A percentile compares a stretch with the other conserved stretches of the same genome.
These are phyloP conservation scores for Ilex paraguariensis DNA, from an alignment of 305 asterid species.

Conservation along the genomic window DNA sequence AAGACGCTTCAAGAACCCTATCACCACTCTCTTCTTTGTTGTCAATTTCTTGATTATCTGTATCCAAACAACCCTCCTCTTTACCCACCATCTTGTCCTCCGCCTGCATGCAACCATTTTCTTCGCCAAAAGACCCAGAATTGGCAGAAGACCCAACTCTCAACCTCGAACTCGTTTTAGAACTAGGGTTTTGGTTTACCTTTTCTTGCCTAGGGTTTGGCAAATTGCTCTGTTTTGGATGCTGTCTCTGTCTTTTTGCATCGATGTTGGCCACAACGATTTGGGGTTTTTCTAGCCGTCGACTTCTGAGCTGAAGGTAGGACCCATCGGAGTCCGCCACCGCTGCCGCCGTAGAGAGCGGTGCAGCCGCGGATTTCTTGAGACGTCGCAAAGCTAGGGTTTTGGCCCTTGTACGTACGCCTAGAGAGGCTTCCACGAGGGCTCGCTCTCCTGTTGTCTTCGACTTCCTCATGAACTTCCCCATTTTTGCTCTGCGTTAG, in stretches of 20 bases:
- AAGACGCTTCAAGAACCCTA: constrained; percentile 12
- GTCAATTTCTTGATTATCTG: background rate
- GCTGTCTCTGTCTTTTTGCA: constrained; percentile 8
- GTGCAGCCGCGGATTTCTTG: constrained; percentile 6
- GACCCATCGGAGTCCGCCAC: constrained; percentile 8
- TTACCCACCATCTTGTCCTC: constrained; percentile 2
- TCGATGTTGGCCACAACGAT: constrained; percentile 1
- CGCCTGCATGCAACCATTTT: background rate
- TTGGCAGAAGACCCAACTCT: background rate
- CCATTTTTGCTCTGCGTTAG: constrained; percentile 9
- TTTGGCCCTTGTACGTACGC: constrained; percentile 36
- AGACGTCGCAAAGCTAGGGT: constrained; percentile 23
- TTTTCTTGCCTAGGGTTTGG: background rate
- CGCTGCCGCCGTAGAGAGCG: constrained; percentile 2
- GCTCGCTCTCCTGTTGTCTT: constrained; percentile 1
- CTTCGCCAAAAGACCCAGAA: background rate
- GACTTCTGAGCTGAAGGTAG: constrained; percentile 31
- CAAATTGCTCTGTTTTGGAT: background rate
- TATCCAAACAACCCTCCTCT: constrained; percentile 4
- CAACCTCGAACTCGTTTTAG: background rate
- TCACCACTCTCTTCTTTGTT: constrained; percentile 2
- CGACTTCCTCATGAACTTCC: constrained; percentile 22
- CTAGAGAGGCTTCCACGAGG: constrained; percentile 10
- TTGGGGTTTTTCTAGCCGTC: constrained; percentile 17
- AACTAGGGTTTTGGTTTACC: background rate